A percentile compares a stretch with the other conserved stretches of the same genome.
These are phyloP conservation scores for Globisporangium radiosum DNA, from an alignment of 352 stramenopile genomes.

Conservation along the genomic window DNA sequence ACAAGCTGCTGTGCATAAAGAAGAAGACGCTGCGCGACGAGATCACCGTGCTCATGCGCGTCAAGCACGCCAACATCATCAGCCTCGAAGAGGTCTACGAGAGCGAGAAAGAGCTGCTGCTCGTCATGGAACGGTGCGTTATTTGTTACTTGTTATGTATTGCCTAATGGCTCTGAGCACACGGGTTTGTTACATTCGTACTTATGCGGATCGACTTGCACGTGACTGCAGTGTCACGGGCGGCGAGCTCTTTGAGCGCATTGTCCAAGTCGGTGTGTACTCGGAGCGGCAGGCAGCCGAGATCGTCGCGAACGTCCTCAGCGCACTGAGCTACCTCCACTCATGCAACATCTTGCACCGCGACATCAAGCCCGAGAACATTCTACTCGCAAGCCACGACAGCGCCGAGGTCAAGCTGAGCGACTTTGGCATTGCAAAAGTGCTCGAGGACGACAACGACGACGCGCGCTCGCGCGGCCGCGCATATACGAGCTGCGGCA, in stretches of 20 bases:
- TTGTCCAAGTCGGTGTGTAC: constrained; percentile 77
- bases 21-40: constrained; percentile 85
- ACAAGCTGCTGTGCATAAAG: constrained; percentile 83
- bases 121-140: constrained; percentile 80
- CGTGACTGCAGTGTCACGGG: constrained; percentile 53
- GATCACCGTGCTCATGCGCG: constrained; percentile 78
- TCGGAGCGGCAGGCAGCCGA: constrained; percentile 72
- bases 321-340: constrained; percentile 69
- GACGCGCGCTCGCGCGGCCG: constrained; percentile 54
- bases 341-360: constrained; percentile 78
- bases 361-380: constrained; percentile 83
- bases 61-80: constrained; percentile 87
- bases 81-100: constrained; percentile 83
- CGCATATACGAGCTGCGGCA: constrained; percentile 85
- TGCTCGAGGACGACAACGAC: constrained; percentile 75
- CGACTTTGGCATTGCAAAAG: constrained; percentile 82
- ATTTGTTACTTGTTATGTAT: background rate
- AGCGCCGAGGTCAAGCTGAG: constrained; percentile 75
- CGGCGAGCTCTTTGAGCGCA: constrained; percentile 79
- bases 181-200: background rate
- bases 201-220: background rate
- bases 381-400: constrained; percentile 66
- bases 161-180: background rate
- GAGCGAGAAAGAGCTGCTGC: constrained; percentile 80
- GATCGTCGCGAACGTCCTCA: constrained; percentile 68